Percentiles rank a stretch among this genome's conserved stretches.
Conservation (phyloP, 164 flowering plant species). For the Amborella trichopoda region DNA sequence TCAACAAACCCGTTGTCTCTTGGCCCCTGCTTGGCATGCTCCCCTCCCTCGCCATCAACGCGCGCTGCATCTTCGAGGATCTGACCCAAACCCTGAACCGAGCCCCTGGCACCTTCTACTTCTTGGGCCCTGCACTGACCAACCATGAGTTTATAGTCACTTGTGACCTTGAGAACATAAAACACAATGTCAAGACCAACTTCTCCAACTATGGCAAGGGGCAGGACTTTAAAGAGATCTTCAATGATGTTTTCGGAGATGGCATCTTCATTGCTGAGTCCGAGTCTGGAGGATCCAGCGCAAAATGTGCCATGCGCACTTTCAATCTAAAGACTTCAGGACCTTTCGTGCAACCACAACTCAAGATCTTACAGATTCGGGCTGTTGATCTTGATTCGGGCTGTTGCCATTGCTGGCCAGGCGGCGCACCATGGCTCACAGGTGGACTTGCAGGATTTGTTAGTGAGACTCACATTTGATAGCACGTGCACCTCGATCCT, state of each 20-base stretch:
- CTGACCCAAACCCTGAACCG: not conserved
- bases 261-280: conserved; percentile 31
- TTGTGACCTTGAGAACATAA: conserved; percentile 19
- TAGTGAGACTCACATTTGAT: conserved; percentile 20
- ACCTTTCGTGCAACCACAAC: not conserved
- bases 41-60: conserved; percentile 9
- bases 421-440: not conserved
- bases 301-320: conserved; percentile 5
- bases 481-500: conserved; percentile 8
- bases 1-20: not conserved
- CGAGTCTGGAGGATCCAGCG: conserved; percentile 9
- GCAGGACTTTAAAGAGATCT: conserved; percentile 15
- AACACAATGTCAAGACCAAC: conserved; percentile 21
- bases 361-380: too few species aligned
- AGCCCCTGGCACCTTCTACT: conserved; percentile 6
- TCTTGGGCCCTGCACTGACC: conserved; percentile 19
- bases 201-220: conserved; percentile 30
- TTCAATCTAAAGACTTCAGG: conserved; percentile 2
- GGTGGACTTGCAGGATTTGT: conserved; percentile 20
- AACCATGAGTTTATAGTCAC: conserved; percentile 13
- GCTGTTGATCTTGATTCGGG: conserved; percentile 6
- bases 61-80: conserved; percentile 7
- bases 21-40: conserved; percentile 17
- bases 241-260: conserved; percentile 29
- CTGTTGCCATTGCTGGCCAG: conserved; percentile 9